These are phyloP conservation scores for Dichotomocladium elegans DNA, from an alignment of 371 early-diverging fungal species.

Conservation along the genomic window DNA sequence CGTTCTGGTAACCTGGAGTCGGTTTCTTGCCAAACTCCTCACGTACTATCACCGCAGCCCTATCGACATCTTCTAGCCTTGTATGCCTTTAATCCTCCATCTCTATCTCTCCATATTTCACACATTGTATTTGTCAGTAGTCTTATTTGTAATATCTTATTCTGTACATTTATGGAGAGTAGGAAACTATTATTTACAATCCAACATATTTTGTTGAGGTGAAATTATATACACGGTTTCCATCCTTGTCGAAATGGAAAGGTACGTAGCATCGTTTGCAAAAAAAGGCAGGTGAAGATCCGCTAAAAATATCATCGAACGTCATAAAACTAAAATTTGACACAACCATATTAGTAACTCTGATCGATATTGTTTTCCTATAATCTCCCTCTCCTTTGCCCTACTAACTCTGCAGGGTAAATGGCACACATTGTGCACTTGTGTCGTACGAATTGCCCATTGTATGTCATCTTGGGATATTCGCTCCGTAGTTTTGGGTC, in stretches of 20 bases:
- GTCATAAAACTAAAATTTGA: conserved; percentile 50
- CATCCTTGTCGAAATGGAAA: conserved; percentile 69
- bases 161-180: no score
- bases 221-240: conserved; percentile 9
- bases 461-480: conserved; percentile 56
- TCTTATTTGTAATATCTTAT: neutral
- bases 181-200: neutral
- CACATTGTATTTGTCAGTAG: no score
- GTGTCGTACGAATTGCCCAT: conserved; percentile 38
- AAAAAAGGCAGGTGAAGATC: conserved; percentile 73
- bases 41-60: no score
- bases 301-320: conserved; percentile 63
- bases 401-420: conserved; percentile 55
- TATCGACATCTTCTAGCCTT: no score
- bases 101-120: no score
- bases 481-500: neutral
- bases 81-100: no score
- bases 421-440: conserved; percentile 67
- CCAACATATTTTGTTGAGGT: conserved; percentile 12
- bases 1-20: no score
- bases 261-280: conserved; percentile 68
- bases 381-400: neutral
- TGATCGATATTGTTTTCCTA: neutral
- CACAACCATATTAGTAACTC: neutral
- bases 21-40: no score